These are phyloP conservation scores for Pelargonium nanum DNA, from an alignment of 345 rosid genomes.

Conservation along the genomic window DNA sequence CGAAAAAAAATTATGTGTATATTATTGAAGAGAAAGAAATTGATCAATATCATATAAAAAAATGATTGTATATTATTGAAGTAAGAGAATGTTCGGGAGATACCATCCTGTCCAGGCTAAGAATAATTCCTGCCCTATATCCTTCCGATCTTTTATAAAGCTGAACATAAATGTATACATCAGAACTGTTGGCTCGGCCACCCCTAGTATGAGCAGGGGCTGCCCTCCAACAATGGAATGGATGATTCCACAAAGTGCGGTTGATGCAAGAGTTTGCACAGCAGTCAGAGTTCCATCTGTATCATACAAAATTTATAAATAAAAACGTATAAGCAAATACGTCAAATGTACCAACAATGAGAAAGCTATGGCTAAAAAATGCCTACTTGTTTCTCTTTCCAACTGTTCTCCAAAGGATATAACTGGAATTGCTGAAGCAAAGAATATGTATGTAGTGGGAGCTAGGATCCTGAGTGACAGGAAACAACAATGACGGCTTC, in stretches of 20 bases:
- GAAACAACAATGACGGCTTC: constrained; percentile 13
- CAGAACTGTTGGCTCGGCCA: constrained; percentile 57
- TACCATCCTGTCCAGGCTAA: constrained; percentile 67
- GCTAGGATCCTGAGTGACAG: constrained; percentile 49
- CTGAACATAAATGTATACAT: constrained; percentile 57
- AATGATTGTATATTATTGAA: background rate
- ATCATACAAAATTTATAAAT: constrained; percentile 11
- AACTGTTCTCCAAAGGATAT: constrained; percentile 59
- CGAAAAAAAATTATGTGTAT: too few relatives aligned
- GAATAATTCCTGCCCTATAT: constrained; percentile 47
- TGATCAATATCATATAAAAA: constrained; percentile 7
- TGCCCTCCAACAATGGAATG: constrained; percentile 55
- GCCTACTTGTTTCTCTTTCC: constrained; percentile 37
- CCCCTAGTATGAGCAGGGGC: constrained; percentile 56
- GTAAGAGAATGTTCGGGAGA: constrained; percentile 3
- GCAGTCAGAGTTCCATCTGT: constrained; percentile 53
- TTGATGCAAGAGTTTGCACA: constrained; percentile 55
- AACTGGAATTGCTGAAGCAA: constrained; percentile 57
- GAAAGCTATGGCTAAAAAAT: background rate
- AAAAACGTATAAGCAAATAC: background rate
- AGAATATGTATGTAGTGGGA: constrained; percentile 63
- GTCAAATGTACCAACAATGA: constrained; percentile 1
- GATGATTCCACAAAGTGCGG: constrained; percentile 47
- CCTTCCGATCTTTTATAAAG: constrained; percentile 49
- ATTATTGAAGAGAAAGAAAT: too few relatives aligned